Conservation (phyloP, 257 asterid genomes). For the Leonotis leonurus region DNA sequence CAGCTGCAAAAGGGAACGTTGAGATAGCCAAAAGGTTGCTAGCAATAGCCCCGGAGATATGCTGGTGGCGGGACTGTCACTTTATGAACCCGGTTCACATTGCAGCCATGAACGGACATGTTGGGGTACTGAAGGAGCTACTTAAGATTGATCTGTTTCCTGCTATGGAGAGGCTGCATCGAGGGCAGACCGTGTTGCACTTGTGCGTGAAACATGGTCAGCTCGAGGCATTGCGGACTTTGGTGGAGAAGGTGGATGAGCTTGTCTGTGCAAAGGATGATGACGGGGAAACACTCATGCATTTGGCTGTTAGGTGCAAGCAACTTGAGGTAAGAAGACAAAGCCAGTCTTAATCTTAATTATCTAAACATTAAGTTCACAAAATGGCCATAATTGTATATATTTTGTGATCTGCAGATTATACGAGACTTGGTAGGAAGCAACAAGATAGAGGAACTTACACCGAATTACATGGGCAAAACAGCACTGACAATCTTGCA, state of each 20-base stretch:
- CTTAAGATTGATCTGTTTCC: accelerated
- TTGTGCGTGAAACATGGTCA: background rate
- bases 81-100: background rate
- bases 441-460: background rate
- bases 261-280: background rate
- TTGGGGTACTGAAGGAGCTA: background rate
- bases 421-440: background rate
- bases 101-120: background rate
- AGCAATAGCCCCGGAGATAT: background rate
- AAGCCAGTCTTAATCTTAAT: no score
- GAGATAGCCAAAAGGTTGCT: background rate
- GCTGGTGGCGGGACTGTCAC: background rate
- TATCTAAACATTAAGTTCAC: no score
- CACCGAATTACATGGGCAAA: background rate
- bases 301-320: background rate
- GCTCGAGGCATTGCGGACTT: accelerated
- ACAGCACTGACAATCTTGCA: background rate
- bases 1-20: background rate
- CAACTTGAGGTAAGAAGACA: background rate
- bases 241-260: background rate
- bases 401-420: background rate
- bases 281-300: background rate
- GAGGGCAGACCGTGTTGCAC: background rate
- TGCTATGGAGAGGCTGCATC: background rate
- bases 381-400: no score